Conservation (phyloP, 305 asterid genomes). For the Fraxinus sp. region DNA sequence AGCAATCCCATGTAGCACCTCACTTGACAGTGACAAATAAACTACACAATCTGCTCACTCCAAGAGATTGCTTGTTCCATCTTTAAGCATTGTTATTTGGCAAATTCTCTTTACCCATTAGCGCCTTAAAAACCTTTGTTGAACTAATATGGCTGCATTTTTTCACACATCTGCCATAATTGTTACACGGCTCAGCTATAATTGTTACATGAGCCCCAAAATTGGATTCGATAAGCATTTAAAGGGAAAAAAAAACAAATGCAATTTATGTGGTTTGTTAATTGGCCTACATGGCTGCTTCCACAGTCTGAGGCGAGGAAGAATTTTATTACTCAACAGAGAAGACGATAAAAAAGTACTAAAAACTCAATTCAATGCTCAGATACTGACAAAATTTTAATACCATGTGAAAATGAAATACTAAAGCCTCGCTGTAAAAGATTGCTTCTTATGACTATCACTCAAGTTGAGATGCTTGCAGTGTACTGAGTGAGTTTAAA, state of each 20-base stretch:
- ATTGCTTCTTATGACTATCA: constrained; percentile 1
- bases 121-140: neutral
- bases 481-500: neutral
- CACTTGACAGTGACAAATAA: neutral
- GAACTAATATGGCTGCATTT: neutral
- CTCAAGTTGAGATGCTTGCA: neutral
- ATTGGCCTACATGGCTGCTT: neutral
- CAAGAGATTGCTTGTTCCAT: neutral
- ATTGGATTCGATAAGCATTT: neutral
- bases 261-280: neutral
- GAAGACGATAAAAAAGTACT: neutral
- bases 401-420: neutral
- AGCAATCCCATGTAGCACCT: neutral
- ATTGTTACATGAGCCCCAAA: neutral
- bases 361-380: neutral
- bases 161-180: neutral
- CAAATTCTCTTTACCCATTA: neutral
- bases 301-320: neutral
- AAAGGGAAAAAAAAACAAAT: neutral
- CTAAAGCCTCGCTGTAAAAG: neutral
- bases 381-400: neutral
- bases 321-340: neutral
- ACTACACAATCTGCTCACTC: neutral
- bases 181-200: neutral
- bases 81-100: neutral